Evolutionary conservation across 805 yeast genomes (phyloP), one percentile per base, ranked within the genome.

Genomic region (Danielozyma ontarioensis): DNA sequence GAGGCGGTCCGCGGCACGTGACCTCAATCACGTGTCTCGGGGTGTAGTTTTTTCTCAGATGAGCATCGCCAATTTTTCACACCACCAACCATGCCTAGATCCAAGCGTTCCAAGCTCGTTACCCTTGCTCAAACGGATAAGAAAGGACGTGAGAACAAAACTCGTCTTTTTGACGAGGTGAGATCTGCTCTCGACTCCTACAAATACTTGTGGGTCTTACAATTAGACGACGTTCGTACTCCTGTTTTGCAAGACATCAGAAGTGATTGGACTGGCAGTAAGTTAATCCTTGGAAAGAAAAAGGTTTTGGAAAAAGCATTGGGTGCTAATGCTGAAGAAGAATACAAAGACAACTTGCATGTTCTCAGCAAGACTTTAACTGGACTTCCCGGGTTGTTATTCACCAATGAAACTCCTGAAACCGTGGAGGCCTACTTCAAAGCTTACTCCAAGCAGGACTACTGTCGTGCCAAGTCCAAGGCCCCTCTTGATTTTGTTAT

Each of bases 81-180:
- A 6, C 22, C 22, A 19, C 22, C 22, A 46, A 37, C n/a, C n/a
- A 90, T 90, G 98, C 97, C 98, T 42, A 86, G 95, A 75, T 88
- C 97, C 24, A 89, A 80, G 60, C 90, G 97, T 76, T 83, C 96
- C 47, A 93, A 86, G 79, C 80, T 89, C 48, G 95, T 93, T 40
- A 85, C 97, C 11, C 72, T 93, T 49, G 93, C 99, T 25, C 90
- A 90, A 57, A 90, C 97, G 42, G 97, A 88, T 48, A 93, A 88
- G 64, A 93, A 93, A 57, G 96, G 96, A 32, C 80, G 81, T 46
- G 97, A 86, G 50, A 88, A 87, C 64, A 93, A 93, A 59, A 90
- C 78, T 48, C 73, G 90, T 51, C 79, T 90, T 46, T 93, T 88
- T 47, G 96, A 89, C 53, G 96, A 88, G 42, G 80, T 93, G 33